A percentile compares a stretch with the other conserved stretches of the same genome.
phyloP scores from a whole-genome alignment of 2,329 filamentous ascomycete genomes.

The Calonectria naviculata region DNA sequence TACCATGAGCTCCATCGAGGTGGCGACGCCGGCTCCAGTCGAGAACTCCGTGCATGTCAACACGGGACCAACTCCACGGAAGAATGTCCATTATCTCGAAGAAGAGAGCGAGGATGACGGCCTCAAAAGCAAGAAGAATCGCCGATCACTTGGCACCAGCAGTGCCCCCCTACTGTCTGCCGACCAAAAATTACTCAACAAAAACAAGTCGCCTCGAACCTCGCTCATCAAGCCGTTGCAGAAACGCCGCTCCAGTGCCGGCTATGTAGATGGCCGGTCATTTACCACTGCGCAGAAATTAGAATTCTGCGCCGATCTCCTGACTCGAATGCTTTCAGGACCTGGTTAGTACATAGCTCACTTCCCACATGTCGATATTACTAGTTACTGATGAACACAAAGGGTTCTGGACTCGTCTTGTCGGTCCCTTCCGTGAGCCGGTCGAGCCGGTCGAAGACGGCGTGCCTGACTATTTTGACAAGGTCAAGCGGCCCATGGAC shows the following conservation, averaged over 20 bases:
- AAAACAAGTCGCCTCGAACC: conserved; percentile 41
- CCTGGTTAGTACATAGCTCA: conserved; percentile 57
- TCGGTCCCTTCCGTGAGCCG: conserved; percentile 70
- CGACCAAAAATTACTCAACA: conserved; percentile 38
- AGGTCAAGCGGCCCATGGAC: conserved; percentile 72
- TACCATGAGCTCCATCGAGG: conserved; percentile 67
- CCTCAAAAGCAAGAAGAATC: conserved; percentile 52
- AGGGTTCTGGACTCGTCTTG: conserved; percentile 76
- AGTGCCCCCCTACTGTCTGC: conserved; percentile 19
- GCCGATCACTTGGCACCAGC: conserved; percentile 48
- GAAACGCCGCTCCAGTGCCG: conserved; percentile 49
- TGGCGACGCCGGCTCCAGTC: conserved; percentile 23
- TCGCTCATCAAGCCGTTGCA: conserved; percentile 47
- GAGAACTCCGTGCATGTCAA: background rate
- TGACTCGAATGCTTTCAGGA: conserved; percentile 70
- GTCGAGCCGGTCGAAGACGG: conserved; percentile 67
- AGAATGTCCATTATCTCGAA: conserved; percentile 63
- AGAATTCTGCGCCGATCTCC: conserved; percentile 67
- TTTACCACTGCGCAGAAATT: conserved; percentile 59
- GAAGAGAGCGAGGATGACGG: conserved; percentile 54
- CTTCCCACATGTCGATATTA: background rate
- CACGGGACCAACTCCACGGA: conserved; percentile 49
- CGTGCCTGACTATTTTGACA: conserved; percentile 71
- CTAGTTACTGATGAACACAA: conserved; percentile 13
- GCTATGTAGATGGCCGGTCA: conserved; percentile 43